These are phyloP conservation scores for Sporothrix dimorphospora DNA, from an alignment of 2,329 filamentous ascomycete species.

Conservation along the genomic window DNA sequence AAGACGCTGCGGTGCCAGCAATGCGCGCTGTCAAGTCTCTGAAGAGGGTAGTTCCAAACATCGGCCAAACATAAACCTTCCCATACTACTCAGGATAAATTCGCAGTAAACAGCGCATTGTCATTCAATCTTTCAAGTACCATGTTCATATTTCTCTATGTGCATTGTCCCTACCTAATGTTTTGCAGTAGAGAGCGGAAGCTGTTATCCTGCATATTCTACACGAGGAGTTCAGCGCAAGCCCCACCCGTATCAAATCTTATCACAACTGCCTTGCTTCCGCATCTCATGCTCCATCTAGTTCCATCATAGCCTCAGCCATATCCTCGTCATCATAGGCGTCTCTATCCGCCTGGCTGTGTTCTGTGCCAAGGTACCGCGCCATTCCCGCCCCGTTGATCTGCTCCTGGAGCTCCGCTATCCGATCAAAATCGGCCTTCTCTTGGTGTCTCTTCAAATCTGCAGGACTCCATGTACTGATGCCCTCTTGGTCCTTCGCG, in stretches of 20 bases:
- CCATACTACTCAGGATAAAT: neutral
- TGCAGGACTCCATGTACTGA: slow-evolving; percentile 72
- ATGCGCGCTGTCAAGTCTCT: slow-evolving; percentile 62
- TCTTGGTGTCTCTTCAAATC: slow-evolving; percentile 64
- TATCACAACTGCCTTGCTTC: neutral
- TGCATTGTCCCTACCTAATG: too few species aligned
- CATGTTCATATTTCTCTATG: neutral
- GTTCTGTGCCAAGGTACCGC: slow-evolving; percentile 36
- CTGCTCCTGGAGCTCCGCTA: slow-evolving; percentile 61
- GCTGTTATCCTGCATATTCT: too few species aligned
- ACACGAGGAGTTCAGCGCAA: too few species aligned
- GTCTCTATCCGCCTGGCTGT: slow-evolving; percentile 31
- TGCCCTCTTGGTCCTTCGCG: slow-evolving; percentile 81
- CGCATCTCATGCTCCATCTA: slow-evolving; percentile 32
- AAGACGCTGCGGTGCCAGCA: slow-evolving; percentile 57
- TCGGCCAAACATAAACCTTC: neutral
- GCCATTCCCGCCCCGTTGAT: slow-evolving; percentile 36
- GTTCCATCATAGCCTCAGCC: slow-evolving; percentile 50
- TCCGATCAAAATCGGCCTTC: slow-evolving; percentile 70
- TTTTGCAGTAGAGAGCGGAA: too few species aligned
- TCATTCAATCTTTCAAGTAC: neutral
- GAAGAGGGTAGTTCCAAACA: slow-evolving; percentile 42
- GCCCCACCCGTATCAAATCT: too few species aligned
- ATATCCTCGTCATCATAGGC: slow-evolving; percentile 52
- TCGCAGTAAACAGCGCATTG: neutral